Evolutionary conservation across 345 rosid species (phyloP), one percentile per base, ranked within the genome.

Genomic region (Cardamine chenopodiifolia): DNA sequence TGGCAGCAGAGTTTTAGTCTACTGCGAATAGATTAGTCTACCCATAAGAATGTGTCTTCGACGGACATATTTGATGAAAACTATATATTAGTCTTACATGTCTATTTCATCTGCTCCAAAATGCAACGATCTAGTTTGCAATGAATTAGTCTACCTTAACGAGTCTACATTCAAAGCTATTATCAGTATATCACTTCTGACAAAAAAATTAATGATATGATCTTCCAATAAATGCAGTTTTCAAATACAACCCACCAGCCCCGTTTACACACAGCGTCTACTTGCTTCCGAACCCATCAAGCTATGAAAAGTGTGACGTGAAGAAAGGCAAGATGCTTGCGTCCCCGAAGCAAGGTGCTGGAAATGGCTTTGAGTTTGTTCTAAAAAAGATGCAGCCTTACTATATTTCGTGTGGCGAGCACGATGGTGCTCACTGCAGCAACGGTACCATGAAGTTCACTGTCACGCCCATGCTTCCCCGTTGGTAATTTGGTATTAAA

Each of bases 371-470:
- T 78, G 68, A 83, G 87, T 84, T 83, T 53, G 85, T 49, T 47
- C 77, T 90, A 7, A 68, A 48, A 3, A 48, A 70, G 60, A 76
- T 85, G 88, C 45, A 34, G 29, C 86, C 90, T 32, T 66, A 86
- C 81, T 89, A 76, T 83, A 86, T 90, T 31, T 88, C 96, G 1
- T 93, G 96, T 22, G 97, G 96, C 0, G 89, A 79, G 61, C 82
- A 66, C 8, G 68, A 74, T 0, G 92, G 96, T 44, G 8, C 84
- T 72, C 97, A 90, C 13, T 93, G 98, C 76, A 84, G 44, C 52
- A 70, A 71, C 17, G 97, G 96, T 7, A 68, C 61, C 49, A 93
- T 90, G 97, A 89, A 84, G 85, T 90, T 93, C 70, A 73, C 75
- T 17, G 82, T 83, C 42, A 31, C 78, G 78, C 92, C 96, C 1